These are phyloP conservation scores for Xylaria bambusicola DNA, from an alignment of 495 filamentous ascomycete species.

Conservation along the genomic window DNA sequence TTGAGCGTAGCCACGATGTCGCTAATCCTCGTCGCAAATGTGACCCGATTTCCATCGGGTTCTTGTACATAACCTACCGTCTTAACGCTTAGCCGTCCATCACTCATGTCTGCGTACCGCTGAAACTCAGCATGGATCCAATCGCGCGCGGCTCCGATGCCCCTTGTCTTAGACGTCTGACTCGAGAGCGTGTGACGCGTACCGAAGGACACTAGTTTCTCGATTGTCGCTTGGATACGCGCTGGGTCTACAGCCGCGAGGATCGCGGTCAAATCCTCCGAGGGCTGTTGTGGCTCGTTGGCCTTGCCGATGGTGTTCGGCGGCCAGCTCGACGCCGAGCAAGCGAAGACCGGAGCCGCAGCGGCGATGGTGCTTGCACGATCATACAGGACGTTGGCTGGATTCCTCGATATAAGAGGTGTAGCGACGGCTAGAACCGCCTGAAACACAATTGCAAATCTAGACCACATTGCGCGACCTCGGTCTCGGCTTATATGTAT, in stretches of 20 bases:
- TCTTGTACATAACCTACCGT: constrained; percentile 48
- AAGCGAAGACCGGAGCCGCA: constrained; percentile 17
- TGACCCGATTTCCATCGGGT: constrained; percentile 40
- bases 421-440: constrained; percentile 19
- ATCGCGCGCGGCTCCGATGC: constrained; percentile 57
- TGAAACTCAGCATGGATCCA: constrained; percentile 52
- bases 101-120: constrained; percentile 37
- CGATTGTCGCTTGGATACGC: constrained; percentile 47
- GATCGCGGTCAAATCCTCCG: constrained; percentile 44
- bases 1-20: constrained; percentile 54
- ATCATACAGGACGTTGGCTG: constrained; percentile 18
- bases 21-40: constrained; percentile 47
- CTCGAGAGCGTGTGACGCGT: constrained; percentile 54
- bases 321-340: constrained; percentile 33
- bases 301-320: constrained; percentile 32
- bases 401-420: constrained; percentile 22
- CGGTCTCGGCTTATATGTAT: no score
- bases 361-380: neutral
- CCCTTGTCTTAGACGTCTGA: constrained; percentile 45
- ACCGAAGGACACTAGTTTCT: constrained; percentile 52
- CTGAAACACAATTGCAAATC: neutral
- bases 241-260: constrained; percentile 43
- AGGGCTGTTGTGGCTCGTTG: constrained; percentile 48
- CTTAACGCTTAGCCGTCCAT: constrained; percentile 46
- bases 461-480: constrained; percentile 4